A percentile compares a stretch with the other conserved stretches of the same genome.
Conservation (phyloP, 2,329 filamentous ascomycete species). For the Malbranchea zuffiana region DNA sequence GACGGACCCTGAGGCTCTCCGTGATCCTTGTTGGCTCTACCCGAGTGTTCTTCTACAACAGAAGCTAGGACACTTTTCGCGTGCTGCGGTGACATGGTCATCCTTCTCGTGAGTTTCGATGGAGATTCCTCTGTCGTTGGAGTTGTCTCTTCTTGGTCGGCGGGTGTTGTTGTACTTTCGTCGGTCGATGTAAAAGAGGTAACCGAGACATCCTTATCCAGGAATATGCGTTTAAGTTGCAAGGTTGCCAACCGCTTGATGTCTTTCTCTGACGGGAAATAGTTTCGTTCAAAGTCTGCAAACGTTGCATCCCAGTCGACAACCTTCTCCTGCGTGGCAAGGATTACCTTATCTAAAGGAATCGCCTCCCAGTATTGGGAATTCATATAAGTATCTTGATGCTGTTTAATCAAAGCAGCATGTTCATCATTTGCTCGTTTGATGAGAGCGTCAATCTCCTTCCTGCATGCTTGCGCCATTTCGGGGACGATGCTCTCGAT, state of each 20-base stretch:
- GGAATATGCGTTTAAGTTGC: constrained; percentile 88
- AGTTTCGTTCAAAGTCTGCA: constrained; percentile 80
- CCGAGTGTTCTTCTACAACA: constrained; percentile 53
- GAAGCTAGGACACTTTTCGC: constrained; percentile 53
- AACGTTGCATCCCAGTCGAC: constrained; percentile 90
- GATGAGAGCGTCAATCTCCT: constrained; percentile 66
- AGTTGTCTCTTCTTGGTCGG: constrained; percentile 26
- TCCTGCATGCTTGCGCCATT: constrained; percentile 68
- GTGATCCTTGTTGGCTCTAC: constrained; percentile 23
- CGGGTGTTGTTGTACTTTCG: constrained; percentile 45
- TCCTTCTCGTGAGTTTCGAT: constrained; percentile 26
- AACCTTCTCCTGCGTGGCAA: constrained; percentile 84
- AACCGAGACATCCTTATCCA: constrained; percentile 71
- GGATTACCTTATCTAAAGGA: constrained; percentile 76
- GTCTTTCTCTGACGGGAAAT: constrained; percentile 89
- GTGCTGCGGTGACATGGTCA: constrained; percentile 49
- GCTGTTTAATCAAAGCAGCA: constrained; percentile 56
- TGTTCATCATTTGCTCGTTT: constrained; percentile 80
- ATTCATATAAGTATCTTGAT: constrained; percentile 83
- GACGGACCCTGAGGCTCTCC: constrained; percentile 1
- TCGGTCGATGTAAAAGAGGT: constrained; percentile 62
- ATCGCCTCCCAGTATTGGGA: constrained; percentile 97
- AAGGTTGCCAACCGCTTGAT: constrained; percentile 83
- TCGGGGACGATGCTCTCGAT: constrained; percentile 84
- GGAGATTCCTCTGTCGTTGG: constrained; percentile 23